Conservation (phyloP, 2,329 filamentous ascomycete species). For the Macrophomina tecta region DNA sequence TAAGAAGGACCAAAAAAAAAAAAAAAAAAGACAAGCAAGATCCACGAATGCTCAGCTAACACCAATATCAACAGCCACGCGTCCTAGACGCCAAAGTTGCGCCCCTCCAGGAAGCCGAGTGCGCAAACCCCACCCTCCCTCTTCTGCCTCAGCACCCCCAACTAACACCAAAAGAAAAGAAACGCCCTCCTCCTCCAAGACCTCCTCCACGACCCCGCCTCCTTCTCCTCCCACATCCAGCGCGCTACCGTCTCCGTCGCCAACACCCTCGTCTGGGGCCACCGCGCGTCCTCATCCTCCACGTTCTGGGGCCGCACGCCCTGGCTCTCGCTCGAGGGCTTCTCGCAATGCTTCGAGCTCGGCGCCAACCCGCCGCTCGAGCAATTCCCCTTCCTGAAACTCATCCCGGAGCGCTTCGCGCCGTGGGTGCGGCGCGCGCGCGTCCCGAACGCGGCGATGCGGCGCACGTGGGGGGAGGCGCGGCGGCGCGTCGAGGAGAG, state of each 20-base stretch:
- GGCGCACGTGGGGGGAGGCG: conserved; percentile 30
- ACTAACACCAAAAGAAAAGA: conserved; percentile 8
- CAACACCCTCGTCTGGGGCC: conserved; percentile 38
- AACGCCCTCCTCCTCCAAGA: conserved; percentile 30
- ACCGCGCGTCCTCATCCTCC: conserved; percentile 33
- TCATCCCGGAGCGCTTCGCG: conserved; percentile 43
- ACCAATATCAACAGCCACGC: conserved; percentile 11
- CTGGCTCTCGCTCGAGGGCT: conserved; percentile 50
- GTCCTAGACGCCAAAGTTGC: conserved; percentile 29
- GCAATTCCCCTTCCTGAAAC: conserved; percentile 49
- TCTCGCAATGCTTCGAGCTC: conserved; percentile 50
- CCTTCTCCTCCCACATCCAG: conserved; percentile 54
- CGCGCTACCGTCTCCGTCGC: conserved; percentile 57
- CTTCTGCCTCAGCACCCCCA: not conserved
- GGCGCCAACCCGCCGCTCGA: conserved; percentile 58
- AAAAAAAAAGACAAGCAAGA: no score
- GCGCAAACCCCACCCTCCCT: not conserved
- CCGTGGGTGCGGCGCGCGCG: conserved; percentile 32
- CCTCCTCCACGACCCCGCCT: conserved; percentile 30
- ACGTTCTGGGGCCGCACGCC: conserved; percentile 41
- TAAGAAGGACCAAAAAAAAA: no score
- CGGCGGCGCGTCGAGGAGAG: conserved; percentile 28
- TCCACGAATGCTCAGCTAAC: no score
- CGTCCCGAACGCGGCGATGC: conserved; percentile 30
- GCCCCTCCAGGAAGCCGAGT: conserved; percentile 32